Evolutionary conservation across 2,329 filamentous ascomycete species (phyloP).

Genomic region (Aureobasidium sp.): DNA sequence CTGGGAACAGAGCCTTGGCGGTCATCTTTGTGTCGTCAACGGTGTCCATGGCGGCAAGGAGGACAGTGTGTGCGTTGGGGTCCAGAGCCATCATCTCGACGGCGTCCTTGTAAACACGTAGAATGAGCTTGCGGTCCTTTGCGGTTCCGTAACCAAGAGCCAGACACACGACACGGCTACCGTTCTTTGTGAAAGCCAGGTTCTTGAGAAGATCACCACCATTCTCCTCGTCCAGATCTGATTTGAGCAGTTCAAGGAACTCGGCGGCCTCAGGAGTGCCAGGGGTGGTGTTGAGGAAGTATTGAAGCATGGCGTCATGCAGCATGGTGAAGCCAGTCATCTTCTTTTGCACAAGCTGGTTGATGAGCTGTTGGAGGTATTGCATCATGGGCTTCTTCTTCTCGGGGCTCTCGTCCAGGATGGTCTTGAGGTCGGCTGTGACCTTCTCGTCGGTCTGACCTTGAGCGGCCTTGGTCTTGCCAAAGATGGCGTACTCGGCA

Average conservation of each 20-base stretch:
- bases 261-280: constrained; percentile 78
- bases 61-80: constrained; percentile 66
- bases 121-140: constrained; percentile 85
- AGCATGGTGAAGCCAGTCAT: constrained; percentile 95
- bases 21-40: constrained; percentile 90
- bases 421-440: constrained; percentile 62
- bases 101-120: constrained; percentile 86
- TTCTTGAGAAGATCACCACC: constrained; percentile 90
- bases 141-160: constrained; percentile 77
- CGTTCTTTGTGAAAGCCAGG: constrained; percentile 88
- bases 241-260: constrained; percentile 84
- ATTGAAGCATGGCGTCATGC: constrained; percentile 97
- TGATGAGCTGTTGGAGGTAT: constrained; percentile 78
- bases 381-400: constrained; percentile 85
- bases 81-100: constrained; percentile 81
- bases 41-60: constrained; percentile 82
- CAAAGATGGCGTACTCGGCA: constrained; percentile 80
- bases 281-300: constrained; percentile 71
- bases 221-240: constrained; percentile 64
- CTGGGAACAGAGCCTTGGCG: constrained; percentile 77
- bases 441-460: constrained; percentile 37
- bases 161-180: constrained; percentile 72
- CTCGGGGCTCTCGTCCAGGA: constrained; percentile 70
- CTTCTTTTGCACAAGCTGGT: constrained; percentile 90
- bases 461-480: constrained; percentile 41